phyloP scores from a whole-genome alignment of 441 rosid species.

The Breynia disticha region DNA sequence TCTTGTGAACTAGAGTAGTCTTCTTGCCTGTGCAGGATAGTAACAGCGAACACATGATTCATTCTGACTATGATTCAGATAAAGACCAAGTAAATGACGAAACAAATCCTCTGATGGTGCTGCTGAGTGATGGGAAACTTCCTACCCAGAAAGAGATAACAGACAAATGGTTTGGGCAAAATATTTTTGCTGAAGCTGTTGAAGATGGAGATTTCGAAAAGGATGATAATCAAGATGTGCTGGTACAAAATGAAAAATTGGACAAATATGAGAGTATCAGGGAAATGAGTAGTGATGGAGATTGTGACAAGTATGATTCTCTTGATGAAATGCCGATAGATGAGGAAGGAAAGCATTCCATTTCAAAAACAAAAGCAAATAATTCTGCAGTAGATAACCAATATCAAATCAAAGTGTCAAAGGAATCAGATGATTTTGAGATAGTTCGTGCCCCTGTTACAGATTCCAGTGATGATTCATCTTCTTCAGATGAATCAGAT shows the following conservation, averaged over 20 bases:
- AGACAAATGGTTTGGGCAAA: conserved; percentile 81
- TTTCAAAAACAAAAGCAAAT: conserved; percentile 19
- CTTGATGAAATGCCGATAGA: conserved; percentile 44
- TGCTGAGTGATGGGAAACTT: conserved; percentile 51
- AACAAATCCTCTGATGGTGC: conserved; percentile 73
- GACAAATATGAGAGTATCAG: conserved; percentile 44
- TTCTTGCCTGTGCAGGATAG: conserved; percentile 38
- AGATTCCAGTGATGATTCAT: conserved; percentile 65
- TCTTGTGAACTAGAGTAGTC: neutral
- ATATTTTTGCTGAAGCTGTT: conserved; percentile 69
- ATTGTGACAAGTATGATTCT: conserved; percentile 39
- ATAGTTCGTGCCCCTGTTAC: conserved; percentile 71
- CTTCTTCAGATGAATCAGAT: conserved; percentile 66
- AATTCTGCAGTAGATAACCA: conserved; percentile 15
- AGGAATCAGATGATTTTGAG: conserved; percentile 59
- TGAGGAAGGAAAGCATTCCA: conserved; percentile 16
- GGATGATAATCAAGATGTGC: conserved; percentile 42
- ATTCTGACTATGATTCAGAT: conserved; percentile 63
- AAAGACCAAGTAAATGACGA: conserved; percentile 47
- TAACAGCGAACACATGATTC: conserved; percentile 31
- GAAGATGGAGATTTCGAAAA: conserved; percentile 71
- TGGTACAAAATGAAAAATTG: conserved; percentile 51
- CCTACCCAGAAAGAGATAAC: conserved; percentile 67
- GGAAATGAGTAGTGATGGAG: conserved; percentile 72
- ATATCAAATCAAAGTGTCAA: conserved; percentile 15